These are phyloP conservation scores for Kingdonia uniflora DNA, from an alignment of 164 flowering plant genomes.

Conservation along the genomic window DNA sequence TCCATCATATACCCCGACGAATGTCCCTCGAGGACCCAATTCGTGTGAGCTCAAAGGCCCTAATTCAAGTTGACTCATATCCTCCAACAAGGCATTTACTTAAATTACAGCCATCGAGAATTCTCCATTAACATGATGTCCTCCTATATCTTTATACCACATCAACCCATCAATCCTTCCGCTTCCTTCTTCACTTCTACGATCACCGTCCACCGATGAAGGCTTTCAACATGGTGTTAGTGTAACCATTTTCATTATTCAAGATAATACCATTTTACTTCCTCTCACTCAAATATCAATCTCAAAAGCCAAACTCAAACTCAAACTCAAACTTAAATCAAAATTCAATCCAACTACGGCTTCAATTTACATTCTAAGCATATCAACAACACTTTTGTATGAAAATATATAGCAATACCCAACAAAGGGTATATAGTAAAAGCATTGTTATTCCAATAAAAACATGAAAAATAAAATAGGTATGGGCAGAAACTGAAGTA, in stretches of 20 bases:
- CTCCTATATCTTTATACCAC: conserved; percentile 84
- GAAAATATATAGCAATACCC: conserved; percentile 13
- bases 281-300: conserved; percentile 7
- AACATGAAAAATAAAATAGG: conserved; percentile 13
- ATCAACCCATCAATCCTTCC: conserved; percentile 57
- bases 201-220: conserved; percentile 30
- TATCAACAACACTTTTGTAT: conserved; percentile 14
- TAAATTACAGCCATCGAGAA: conserved; percentile 88
- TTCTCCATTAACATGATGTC: conserved; percentile 68
- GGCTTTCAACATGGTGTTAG: conserved; percentile 76
- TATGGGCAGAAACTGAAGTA: conserved; percentile 12
- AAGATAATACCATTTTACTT: conserved; percentile 43
- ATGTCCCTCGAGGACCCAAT: conserved; percentile 73
- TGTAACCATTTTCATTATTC: conserved; percentile 42
- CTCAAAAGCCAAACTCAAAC: background rate
- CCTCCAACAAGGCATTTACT: conserved; percentile 72
- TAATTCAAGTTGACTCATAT: conserved; percentile 76
- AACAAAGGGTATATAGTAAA: conserved; percentile 21
- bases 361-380: conserved; percentile 14
- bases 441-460: conserved; percentile 33
- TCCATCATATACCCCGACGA: conserved; percentile 88
- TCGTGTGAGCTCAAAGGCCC: conserved; percentile 63
- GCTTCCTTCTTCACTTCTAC: conserved; percentile 26
- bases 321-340: background rate
- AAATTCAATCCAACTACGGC: conserved; percentile 3